Evolutionary conservation across 2,329 filamentous ascomycete species (phyloP).

Genomic region (Microsporum ferrugineum): DNA sequence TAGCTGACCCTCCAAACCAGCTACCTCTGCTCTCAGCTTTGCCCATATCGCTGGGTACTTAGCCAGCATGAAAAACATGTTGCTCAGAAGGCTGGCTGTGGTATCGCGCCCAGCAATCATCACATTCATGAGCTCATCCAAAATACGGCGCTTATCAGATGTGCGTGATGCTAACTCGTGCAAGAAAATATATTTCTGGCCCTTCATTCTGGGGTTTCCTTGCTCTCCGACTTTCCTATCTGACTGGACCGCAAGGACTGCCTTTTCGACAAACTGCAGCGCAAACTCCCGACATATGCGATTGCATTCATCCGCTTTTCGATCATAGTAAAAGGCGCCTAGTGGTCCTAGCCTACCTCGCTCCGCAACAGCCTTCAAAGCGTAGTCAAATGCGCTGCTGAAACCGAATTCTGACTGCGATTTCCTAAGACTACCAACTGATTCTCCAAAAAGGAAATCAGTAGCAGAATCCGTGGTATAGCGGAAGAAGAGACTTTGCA

Average conservation of each 20-base stretch:
- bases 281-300: slow-evolving; percentile 12
- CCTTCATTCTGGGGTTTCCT: slow-evolving; percentile 59
- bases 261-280: slow-evolving; percentile 13
- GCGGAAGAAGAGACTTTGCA: slow-evolving; percentile 52
- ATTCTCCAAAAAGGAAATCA: slow-evolving; percentile 63
- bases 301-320: slow-evolving; percentile 13
- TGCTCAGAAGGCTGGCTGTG: slow-evolving; percentile 38
- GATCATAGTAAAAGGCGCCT: slow-evolving; percentile 11
- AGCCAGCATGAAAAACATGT: slow-evolving; percentile 38
- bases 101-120: slow-evolving; percentile 45
- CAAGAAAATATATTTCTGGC: slow-evolving; percentile 45
- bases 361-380: slow-evolving; percentile 41
- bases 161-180: slow-evolving; percentile 67
- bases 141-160: slow-evolving; percentile 37
- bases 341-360: slow-evolving; percentile 4
- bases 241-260: slow-evolving; percentile 26
- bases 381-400: background rate
- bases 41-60: slow-evolving; percentile 38
- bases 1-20: background rate
- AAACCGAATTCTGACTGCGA: slow-evolving; percentile 8
- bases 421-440: slow-evolving; percentile 47
- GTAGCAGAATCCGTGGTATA: slow-evolving; percentile 66
- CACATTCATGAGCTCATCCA: slow-evolving; percentile 64
- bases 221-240: slow-evolving; percentile 58
- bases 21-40: slow-evolving; percentile 41